Evolutionary conservation across 768 basidiomycete species (phyloP).

Genomic region (Mycena galericulata): DNA sequence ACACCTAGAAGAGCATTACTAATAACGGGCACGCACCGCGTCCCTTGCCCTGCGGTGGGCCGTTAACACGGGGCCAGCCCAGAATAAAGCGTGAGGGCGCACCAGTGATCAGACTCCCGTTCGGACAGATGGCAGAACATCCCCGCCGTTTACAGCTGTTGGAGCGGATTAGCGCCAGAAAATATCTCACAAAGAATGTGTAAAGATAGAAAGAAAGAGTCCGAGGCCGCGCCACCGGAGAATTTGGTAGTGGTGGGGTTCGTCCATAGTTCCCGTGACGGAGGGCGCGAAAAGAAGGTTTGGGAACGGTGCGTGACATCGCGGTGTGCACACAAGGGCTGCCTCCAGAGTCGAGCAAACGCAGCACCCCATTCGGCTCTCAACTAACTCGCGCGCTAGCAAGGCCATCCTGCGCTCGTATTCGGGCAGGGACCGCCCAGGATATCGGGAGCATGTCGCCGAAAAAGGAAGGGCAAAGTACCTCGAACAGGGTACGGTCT

Average conservation of each 20-base stretch:
- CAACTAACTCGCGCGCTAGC: background rate
- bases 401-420: background rate
- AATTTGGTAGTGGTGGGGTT: too few relatives aligned
- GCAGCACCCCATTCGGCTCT: constrained; percentile 14
- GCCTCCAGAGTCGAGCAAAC: background rate
- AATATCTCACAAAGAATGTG: background rate
- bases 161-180: constrained; percentile 5
- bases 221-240: background rate
- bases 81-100: background rate
- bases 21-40: constrained; percentile 63
- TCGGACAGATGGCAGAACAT: constrained; percentile 83
- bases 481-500: constrained; percentile 72
- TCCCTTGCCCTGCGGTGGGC: constrained; percentile 64
- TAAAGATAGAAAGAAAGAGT: background rate
- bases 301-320: too few relatives aligned
- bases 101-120: constrained; percentile 78
- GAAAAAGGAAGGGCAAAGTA: constrained; percentile 32
- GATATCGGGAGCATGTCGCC: background rate
- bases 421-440: background rate
- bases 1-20: background rate
- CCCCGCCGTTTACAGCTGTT: constrained; percentile 75
- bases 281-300: background rate
- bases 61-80: background rate
- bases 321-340: background rate
- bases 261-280: constrained; percentile 4